Conservation (phyloP, 2,329 filamentous ascomycete species). For the Bipolaris oryzae region DNA sequence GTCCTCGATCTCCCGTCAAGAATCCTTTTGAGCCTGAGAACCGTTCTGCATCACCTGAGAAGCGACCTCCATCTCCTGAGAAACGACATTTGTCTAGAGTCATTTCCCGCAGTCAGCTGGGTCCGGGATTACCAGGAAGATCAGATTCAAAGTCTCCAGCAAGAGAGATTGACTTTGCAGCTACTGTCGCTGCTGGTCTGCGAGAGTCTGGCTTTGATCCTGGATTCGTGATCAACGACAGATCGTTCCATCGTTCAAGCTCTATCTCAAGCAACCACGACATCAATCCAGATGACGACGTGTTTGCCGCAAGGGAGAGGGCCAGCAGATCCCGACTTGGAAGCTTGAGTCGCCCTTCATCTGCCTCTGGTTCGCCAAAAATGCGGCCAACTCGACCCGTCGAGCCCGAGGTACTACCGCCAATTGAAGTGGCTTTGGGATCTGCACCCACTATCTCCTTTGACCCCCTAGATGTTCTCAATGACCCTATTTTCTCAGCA, state of each 20-base stretch:
- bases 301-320: constrained; percentile 36
- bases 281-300: constrained; percentile 41
- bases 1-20: constrained; percentile 21
- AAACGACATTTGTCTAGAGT: constrained; percentile 23
- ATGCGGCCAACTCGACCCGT: constrained; percentile 22
- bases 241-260: constrained; percentile 41
- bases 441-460: constrained; percentile 45
- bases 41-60: background rate
- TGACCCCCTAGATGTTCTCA: constrained; percentile 45
- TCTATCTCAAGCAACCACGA: constrained; percentile 37
- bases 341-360: constrained; percentile 36
- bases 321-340: constrained; percentile 42
- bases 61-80: constrained; percentile 12
- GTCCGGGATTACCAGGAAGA: constrained; percentile 33
- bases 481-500: constrained; percentile 46
- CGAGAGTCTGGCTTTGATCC: constrained; percentile 56
- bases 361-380: constrained; percentile 38
- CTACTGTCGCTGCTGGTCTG: constrained; percentile 54
- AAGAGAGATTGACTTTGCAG: constrained; percentile 55
- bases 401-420: constrained; percentile 35
- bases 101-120: constrained; percentile 21
- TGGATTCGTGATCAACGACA: constrained; percentile 53
- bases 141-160: constrained; percentile 33
- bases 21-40: constrained; percentile 4
- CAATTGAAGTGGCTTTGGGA: constrained; percentile 43